Conservation (phyloP, 2,329 filamentous ascomycete species). For the Chlorencoelia australis region DNA sequence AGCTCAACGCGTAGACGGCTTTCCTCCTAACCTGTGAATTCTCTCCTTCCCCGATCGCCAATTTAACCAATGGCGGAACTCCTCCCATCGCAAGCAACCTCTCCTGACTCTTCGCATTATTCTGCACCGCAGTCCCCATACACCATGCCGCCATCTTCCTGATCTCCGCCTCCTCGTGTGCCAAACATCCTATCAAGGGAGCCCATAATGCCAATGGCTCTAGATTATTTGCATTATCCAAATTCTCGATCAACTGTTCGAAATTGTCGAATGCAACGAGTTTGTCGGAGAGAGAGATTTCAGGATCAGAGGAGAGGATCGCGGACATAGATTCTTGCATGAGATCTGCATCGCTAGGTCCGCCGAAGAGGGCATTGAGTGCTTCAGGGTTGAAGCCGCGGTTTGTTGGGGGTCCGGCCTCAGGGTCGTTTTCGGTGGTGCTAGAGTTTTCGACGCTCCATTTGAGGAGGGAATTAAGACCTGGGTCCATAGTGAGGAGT, state of each 20-base stretch:
- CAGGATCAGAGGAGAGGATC: constrained; percentile 51
- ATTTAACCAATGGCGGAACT: constrained; percentile 56
- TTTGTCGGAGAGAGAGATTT: constrained; percentile 63
- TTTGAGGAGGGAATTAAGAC: constrained; percentile 28
- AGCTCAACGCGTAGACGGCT: constrained; percentile 82
- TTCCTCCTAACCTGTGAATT: constrained; percentile 65
- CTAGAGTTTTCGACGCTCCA: constrained; percentile 48
- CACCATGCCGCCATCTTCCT: constrained; percentile 89
- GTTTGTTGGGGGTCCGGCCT: constrained; percentile 12
- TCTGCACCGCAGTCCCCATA: constrained; percentile 88
- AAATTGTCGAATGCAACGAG: constrained; percentile 88
- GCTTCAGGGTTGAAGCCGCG: constrained; percentile 55
- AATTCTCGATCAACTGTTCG: constrained; percentile 79
- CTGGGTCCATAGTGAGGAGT: constrained; percentile 21
- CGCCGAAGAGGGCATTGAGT: constrained; percentile 67
- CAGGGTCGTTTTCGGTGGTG: constrained; percentile 24
- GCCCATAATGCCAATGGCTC: constrained; percentile 70
- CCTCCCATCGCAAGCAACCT: constrained; percentile 53
- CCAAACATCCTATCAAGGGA: constrained; percentile 62
- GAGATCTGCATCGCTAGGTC: constrained; percentile 79
- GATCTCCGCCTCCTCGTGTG: constrained; percentile 59
- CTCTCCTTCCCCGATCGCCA: constrained; percentile 52
- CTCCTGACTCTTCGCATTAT: constrained; percentile 81
- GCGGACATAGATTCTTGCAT: constrained; percentile 80
- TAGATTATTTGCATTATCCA: constrained; percentile 97